Evolutionary conservation across 192 early-diverging fungal species (phyloP), one percentile per base, ranked within the genome.

Genomic region (Mortierella antarctica): DNA sequence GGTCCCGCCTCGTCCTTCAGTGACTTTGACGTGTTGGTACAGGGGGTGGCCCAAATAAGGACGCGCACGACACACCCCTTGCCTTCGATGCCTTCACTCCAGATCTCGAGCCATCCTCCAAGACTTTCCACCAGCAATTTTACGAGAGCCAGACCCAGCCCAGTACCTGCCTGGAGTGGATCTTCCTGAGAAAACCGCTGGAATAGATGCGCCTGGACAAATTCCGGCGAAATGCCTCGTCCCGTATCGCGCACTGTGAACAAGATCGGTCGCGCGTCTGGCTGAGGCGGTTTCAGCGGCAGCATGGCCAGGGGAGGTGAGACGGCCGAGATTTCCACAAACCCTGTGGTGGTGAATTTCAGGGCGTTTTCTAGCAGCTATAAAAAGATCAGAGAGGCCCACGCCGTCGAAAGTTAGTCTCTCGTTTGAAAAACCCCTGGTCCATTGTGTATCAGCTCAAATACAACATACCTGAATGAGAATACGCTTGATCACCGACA

Each of bases 211-310:
- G 74, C 57, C 7, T 71, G 72, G 7, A 86, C 70, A 84, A 75
- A 88, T 18, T 71, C 62, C 17, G 68, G 69, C 1, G 85, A 84
- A 9, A 88, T 88, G 11, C 86, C 86, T 51, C 49, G 53, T 18
- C 86, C 86, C 7, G 85, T 88, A 70, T 88, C 86, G 42, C 73
- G 62, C n/a, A 88, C 83, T 13, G 85, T 83, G 40, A 88, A 86
- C 39, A 85, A 59, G 12, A 83, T 65, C 13, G 78, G 77, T 15
- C 63, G 77, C 18, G 60, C n/a, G 21, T 65, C 60, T 7, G 78
- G 54, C 14, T 18, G 51, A 7, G 75, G 67, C 7, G 73, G 69
- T 64, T 58, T 84, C 51, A 70, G 54, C 15, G 62, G 59, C 17
- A 73, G 50, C 13, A 49, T 49, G 23, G 50, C 15, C 18, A 61